Conservation (phyloP, 2,329 filamentous ascomycete species). For the Sarocladium brachiariae region DNA sequence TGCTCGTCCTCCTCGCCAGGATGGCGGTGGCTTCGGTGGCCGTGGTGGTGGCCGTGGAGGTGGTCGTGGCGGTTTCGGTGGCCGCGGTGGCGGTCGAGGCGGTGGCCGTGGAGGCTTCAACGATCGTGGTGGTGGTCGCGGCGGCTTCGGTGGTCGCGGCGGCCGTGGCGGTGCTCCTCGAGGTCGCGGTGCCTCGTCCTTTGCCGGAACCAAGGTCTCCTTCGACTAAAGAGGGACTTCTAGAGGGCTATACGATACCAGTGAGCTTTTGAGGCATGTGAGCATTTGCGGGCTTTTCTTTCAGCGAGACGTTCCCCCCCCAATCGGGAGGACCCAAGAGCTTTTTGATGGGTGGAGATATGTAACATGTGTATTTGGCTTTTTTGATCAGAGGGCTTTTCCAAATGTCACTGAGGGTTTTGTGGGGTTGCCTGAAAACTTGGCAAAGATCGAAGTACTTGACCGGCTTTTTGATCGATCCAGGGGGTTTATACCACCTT, state of each 20-base stretch:
- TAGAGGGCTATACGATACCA: slow-evolving; percentile 31
- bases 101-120: slow-evolving; percentile 41
- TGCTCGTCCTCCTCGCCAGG: slow-evolving; percentile 56
- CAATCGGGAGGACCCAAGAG: slow-evolving; percentile 11
- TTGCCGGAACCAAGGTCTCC: slow-evolving; percentile 70
- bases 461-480: slow-evolving; percentile 12
- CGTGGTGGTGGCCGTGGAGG: slow-evolving; percentile 46
- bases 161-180: slow-evolving; percentile 47
- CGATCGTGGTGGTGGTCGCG: slow-evolving; percentile 35
- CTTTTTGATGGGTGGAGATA: slow-evolving; percentile 18
- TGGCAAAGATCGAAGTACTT: slow-evolving; percentile 10
- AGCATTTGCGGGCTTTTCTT: background rate
- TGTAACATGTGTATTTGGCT: slow-evolving; percentile 37
- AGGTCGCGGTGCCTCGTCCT: slow-evolving; percentile 33
- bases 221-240: slow-evolving; percentile 46
- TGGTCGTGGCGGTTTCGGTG: slow-evolving; percentile 40
- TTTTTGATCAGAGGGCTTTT: slow-evolving; percentile 50
- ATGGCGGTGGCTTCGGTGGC: slow-evolving; percentile 40
- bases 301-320: slow-evolving; percentile 6
- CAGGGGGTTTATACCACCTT: slow-evolving; percentile 11
- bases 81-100: slow-evolving; percentile 44
- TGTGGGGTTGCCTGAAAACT: slow-evolving; percentile 21
- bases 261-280: slow-evolving; percentile 33
- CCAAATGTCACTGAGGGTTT: slow-evolving; percentile 30
- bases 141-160: slow-evolving; percentile 40